Conservation (phyloP, 176 grass and related monocot genomes). For the Triticum turgidum region DNA sequence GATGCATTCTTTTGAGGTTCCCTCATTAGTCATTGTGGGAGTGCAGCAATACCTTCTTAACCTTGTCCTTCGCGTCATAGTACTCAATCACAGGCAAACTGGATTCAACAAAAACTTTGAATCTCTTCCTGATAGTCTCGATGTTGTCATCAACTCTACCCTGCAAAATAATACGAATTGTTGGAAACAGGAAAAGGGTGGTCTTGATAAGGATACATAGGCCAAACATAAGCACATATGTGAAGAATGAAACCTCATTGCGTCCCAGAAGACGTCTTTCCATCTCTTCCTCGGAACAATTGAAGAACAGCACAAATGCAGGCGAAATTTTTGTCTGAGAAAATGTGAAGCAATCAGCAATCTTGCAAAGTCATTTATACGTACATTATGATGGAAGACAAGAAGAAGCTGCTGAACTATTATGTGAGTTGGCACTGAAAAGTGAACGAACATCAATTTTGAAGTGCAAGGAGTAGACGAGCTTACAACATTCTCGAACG, state of each 20-base stretch:
- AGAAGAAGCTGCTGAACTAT: not conserved
- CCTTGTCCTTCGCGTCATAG: slow-evolving; percentile 59
- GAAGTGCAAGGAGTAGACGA: not conserved
- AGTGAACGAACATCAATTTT: not conserved
- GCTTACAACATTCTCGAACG: slow-evolving; percentile 79
- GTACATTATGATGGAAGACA: not conserved
- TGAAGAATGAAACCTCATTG: slow-evolving; percentile 65
- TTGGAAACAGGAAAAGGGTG: slow-evolving; percentile 8
- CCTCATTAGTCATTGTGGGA: not conserved
- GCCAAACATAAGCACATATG: not conserved
- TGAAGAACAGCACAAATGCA: slow-evolving; percentile 78
- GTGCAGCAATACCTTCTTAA: slow-evolving; percentile 63
- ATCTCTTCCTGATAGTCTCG: slow-evolving; percentile 93
- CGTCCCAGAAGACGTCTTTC: slow-evolving; percentile 77
- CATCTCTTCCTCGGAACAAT: slow-evolving; percentile 95
- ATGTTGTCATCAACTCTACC: slow-evolving; percentile 99
- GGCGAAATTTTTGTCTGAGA: slow-evolving; percentile 83
- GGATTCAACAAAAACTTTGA: slow-evolving; percentile 86
- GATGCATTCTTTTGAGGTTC: not conserved
- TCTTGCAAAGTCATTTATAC: not conserved
- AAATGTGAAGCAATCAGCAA: slow-evolving; percentile 14
- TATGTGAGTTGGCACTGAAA: not conserved
- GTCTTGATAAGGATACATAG: not conserved
- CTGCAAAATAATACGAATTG: slow-evolving; percentile 45
- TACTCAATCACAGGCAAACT: slow-evolving; percentile 93